These are phyloP conservation scores for Clarireedia homoeocarpa DNA, from an alignment of 2,329 filamentous ascomycete species.

Conservation along the genomic window DNA sequence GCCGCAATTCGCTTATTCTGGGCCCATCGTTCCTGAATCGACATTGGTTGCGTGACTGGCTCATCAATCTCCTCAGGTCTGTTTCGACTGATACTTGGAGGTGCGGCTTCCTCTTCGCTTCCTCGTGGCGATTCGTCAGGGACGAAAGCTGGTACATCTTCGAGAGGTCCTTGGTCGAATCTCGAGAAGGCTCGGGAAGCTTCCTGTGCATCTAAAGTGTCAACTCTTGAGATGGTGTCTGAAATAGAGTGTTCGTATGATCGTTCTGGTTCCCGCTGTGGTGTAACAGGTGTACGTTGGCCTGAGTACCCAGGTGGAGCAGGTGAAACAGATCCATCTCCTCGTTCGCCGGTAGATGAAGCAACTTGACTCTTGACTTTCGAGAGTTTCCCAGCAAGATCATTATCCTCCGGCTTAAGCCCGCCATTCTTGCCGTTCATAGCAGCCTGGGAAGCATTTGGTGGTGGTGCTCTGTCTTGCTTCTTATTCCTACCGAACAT, in stretches of 20 bases:
- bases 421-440: constrained; percentile 30
- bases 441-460: constrained; percentile 10
- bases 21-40: constrained; percentile 73
- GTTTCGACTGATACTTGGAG: constrained; percentile 16
- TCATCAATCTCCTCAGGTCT: constrained; percentile 25
- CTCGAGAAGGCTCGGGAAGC: constrained; percentile 53
- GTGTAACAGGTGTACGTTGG: constrained; percentile 22
- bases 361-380: constrained; percentile 30
- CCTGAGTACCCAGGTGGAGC: constrained; percentile 27
- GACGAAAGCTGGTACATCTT: constrained; percentile 78
- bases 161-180: constrained; percentile 84
- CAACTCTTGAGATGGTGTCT: constrained; percentile 49
- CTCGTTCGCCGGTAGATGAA: constrained; percentile 13
- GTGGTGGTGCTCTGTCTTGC: constrained; percentile 11
- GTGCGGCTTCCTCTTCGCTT: constrained; percentile 35
- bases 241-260: constrained; percentile 39
- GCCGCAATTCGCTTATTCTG: constrained; percentile 94
- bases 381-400: constrained; percentile 34
- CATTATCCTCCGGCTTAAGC: constrained; percentile 22
- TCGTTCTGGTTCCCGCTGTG: constrained; percentile 29
- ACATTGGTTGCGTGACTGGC: constrained; percentile 16
- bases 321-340: constrained; percentile 22
- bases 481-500: constrained; percentile 53
- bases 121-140: constrained; percentile 37
- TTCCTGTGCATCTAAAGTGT: constrained; percentile 50